A percentile compares a stretch with the other conserved stretches of the same genome.
Evolutionary conservation across 306 rosid genomes (phyloP).

Genomic region (Rosa chinensis): DNA sequence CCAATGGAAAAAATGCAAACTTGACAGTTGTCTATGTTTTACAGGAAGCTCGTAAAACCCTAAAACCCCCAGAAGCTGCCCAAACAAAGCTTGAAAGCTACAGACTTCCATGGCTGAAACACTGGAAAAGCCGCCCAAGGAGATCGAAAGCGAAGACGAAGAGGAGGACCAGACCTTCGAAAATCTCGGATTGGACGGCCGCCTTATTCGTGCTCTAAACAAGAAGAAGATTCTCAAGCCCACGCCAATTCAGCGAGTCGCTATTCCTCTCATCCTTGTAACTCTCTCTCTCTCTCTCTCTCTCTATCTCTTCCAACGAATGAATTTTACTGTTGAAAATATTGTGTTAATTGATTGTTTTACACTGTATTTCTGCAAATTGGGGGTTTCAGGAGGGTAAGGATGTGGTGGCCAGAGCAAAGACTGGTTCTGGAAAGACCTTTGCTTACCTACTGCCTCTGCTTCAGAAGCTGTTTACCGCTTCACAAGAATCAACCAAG

Average conservation of each 20-base stretch:
- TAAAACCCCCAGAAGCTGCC: not conserved
- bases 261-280: constrained; percentile 73
- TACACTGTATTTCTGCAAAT: not conserved
- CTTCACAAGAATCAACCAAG: constrained; percentile 38
- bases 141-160: constrained; percentile 27
- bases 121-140: constrained; percentile 26
- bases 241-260: constrained; percentile 83
- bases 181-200: constrained; percentile 64
- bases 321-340: not conserved
- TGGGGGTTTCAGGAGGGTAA: constrained; percentile 68
- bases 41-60: no score
- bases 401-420: constrained; percentile 93
- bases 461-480: constrained; percentile 76
- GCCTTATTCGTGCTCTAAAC: constrained; percentile 53
- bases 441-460: constrained; percentile 86
- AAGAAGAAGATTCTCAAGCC: constrained; percentile 62
- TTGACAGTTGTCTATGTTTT: no score
- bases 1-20: no score
- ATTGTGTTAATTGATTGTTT: not conserved
- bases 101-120: constrained; percentile 26
- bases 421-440: constrained; percentile 96
- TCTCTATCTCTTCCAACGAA: not conserved
- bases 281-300: not conserved
- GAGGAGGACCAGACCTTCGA: constrained; percentile 55
- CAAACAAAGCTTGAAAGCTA: not conserved